Base-by-base conservation (phyloP, 78 protist genomes). In the Creolimax fragrantissima region DNA sequence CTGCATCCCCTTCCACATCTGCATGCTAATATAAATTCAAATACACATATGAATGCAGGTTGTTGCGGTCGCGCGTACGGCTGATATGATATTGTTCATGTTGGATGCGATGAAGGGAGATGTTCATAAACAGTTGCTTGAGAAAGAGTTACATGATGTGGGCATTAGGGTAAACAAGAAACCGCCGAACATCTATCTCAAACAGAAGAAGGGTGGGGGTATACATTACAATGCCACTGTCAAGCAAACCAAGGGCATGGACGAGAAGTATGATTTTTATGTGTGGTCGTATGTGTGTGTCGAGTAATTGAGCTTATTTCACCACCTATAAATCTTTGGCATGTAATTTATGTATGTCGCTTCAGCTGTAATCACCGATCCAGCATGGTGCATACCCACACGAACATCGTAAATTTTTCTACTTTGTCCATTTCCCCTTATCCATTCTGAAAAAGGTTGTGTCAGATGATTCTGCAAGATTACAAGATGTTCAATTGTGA, bases 91-190 rank as follows among this genome's bases (percentile, higher is more conserved):
- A 74, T 74, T 98, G 44, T 97, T 99, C 42, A 97, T 98, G 37
- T 95, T 99, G 35, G 99, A 99, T 88, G 96, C 98, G 37, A 41
- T 94, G 41, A 96, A 97, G 95, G 98, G 88, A 35, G 94, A 88
- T 35, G 42, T 32, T 6, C 94, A 92, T 43, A 91, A 89, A 43
- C 90, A 85, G 39, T 85, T 92, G 2, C 43, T 92, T 67, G 41
- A 35, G 4, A 74, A 85, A 36, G 94, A 92, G 35, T 88, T 92
- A 2, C 98, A 97, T 39, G 98, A 98, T 5, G 97, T 99, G 39
- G 99, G 99, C 36, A 98, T 99, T 88, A 95, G 99, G 2, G 91
- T 99, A 67, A 99, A 99, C 97, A 92, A 95, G 91, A 5, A 42
- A 47, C 99, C 98, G 43, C 99, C 99, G 2, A 84, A 94, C 86